Base-by-base conservation (phyloP, 352 stramenopile genomes). In the Globisporangium radiosum region DNA sequence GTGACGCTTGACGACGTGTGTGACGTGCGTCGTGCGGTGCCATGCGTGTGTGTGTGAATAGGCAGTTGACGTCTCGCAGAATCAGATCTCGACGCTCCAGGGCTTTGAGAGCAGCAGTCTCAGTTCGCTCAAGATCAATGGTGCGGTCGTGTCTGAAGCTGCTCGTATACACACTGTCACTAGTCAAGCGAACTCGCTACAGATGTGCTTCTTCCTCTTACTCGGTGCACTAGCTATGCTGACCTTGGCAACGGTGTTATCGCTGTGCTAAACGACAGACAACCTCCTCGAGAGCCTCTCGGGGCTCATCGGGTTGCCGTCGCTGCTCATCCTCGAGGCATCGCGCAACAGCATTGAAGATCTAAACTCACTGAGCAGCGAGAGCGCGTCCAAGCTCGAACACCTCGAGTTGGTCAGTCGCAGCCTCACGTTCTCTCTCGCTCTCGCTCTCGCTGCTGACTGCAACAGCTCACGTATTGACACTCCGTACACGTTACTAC, bases 61-160 rank as follows among this genome's bases (percentile, higher is more conserved):
- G 79, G 69, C 73, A 3, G 43, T 92, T 13, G 77, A 90, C 55
- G 25, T 91, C 17, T 90, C 81, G 33, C 67, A 70, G 55, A 92
- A 92, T 67, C 78, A 91, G 57, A 75, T 92, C 52, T 38, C 65
- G 38, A 72, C 68, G 3, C 63, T 92, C 0, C 66, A 85, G 51
- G 79, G 76, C 3, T 64, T 88, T 43, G 58, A 81, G 47, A 85
- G 71, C 44, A 54, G 54, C 7, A 83, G 69, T 15, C 56, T 90
- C 7, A 66, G 76, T 39, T 77, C 72, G 7, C 68, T 92, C 43
- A 86, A 85, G 51, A 71, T 87, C 52, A 87, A 73, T 54, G 81
- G 81, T 86, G 68, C 8, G 11, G 33, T 43, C 38, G 3, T 47
- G 44, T 39, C 4, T 43, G 11, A 13, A 56, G 8, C 13, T 45